Evolutionary conservation across 1,284 basidiomycete genomes (phyloP).

Genomic region (Tetrapyrgos nigripes): DNA sequence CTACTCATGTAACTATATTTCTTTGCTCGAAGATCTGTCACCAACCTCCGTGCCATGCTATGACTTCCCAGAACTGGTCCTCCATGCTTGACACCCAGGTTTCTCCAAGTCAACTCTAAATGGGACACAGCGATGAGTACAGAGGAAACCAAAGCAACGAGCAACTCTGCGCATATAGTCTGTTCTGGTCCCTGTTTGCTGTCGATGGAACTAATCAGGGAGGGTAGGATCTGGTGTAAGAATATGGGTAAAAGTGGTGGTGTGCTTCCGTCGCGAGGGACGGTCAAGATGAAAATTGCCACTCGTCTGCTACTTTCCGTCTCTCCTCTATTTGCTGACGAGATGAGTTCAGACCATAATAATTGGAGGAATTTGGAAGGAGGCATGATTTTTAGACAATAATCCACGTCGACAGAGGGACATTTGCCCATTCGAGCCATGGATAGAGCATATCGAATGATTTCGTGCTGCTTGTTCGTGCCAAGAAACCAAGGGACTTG

Average conservation of each 20-base stretch:
- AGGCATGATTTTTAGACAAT: slow-evolving; percentile 60
- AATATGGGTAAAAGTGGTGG: slow-evolving; percentile 78
- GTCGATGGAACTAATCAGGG: slow-evolving; percentile 62
- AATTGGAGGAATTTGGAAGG: slow-evolving; percentile 65
- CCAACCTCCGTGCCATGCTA: slow-evolving; percentile 69
- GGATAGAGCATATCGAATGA: slow-evolving; percentile 58
- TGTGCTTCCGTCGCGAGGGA: slow-evolving; percentile 53
- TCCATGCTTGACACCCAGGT: slow-evolving; percentile 53
- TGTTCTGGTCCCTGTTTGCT: slow-evolving; percentile 54
- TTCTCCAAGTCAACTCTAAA: slow-evolving; percentile 68
- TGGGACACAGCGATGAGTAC: slow-evolving; percentile 69
- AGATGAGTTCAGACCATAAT: slow-evolving; percentile 67
- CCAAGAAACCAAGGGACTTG: slow-evolving; percentile 36
- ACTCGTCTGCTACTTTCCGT: slow-evolving; percentile 65
- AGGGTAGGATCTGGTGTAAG: slow-evolving; percentile 66
- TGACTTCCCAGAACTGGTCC: slow-evolving; percentile 61
- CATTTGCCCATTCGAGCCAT: slow-evolving; percentile 64
- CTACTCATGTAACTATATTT: slow-evolving; percentile 58
- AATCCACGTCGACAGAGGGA: slow-evolving; percentile 66
- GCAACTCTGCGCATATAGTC: slow-evolving; percentile 61
- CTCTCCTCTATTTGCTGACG: slow-evolving; percentile 54
- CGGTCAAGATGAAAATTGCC: slow-evolving; percentile 67
- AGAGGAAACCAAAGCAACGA: slow-evolving; percentile 67
- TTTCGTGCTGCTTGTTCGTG: slow-evolving; percentile 55
- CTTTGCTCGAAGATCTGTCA: slow-evolving; percentile 58